Conservation (phyloP, 2,329 filamentous ascomycete species). For the Penicillium brevicompactum region DNA sequence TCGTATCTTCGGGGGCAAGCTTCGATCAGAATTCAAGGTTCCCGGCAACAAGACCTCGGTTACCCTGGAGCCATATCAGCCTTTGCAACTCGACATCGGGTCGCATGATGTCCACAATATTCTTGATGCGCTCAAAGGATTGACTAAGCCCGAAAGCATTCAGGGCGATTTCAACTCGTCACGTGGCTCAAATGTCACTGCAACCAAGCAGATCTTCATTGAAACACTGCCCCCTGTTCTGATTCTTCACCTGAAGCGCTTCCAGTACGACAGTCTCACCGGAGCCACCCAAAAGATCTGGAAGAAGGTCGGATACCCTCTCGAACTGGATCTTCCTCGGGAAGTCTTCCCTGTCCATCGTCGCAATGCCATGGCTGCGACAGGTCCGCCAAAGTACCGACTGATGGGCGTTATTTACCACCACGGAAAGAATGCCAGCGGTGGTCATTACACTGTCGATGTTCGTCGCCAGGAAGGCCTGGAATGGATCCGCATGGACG, state of each 20-base stretch:
- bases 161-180: conserved; percentile 82
- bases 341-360: conserved; percentile 82
- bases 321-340: conserved; percentile 90
- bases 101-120: conserved; percentile 86
- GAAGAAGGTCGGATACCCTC: conserved; percentile 95
- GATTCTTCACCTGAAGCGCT: conserved; percentile 93
- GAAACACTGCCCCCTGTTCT: conserved; percentile 88
- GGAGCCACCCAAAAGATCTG: conserved; percentile 92
- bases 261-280: conserved; percentile 87
- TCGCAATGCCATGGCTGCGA: conserved; percentile 61
- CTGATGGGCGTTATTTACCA: conserved; percentile 94
- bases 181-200: conserved; percentile 72
- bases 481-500: conserved; percentile 95
- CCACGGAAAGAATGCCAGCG: conserved; percentile 93
- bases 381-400: conserved; percentile 76
- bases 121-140: conserved; percentile 80
- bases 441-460: conserved; percentile 97
- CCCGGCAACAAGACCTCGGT: conserved; percentile 87
- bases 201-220: conserved; percentile 93
- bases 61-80: conserved; percentile 90
- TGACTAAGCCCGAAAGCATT: conserved; percentile 81
- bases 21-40: conserved; percentile 85
- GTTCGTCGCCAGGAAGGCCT: conserved; percentile 89
- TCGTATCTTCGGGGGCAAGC: conserved; percentile 89
- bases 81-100: conserved; percentile 91